Evolutionary conservation across 2,329 filamentous ascomycete species (phyloP).

Genomic region (Botryotinia narcissicola): DNA sequence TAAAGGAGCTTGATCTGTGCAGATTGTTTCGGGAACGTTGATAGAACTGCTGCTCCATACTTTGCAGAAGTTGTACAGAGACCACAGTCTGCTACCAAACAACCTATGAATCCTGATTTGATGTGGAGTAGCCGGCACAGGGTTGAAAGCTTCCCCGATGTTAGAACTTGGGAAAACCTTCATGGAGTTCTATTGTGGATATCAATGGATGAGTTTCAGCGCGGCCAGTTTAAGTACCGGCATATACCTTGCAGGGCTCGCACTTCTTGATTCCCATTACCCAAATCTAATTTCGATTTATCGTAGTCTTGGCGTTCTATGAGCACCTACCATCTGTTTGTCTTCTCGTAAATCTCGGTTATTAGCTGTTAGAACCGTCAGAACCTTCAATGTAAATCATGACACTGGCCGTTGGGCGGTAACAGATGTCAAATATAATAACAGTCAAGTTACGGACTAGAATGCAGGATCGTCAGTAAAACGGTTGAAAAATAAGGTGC

Average conservation of each 20-base stretch:
- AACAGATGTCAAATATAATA: not conserved
- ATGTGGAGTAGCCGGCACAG: not conserved
- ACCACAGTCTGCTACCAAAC: not conserved
- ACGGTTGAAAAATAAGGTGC: too few species aligned
- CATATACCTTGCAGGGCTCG: constrained; percentile 15
- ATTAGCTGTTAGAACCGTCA: not conserved
- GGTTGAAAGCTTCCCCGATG: not conserved
- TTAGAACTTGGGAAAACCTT: not conserved
- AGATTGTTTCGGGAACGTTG: constrained; percentile 5
- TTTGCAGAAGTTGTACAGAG: not conserved
- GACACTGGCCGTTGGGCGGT: not conserved
- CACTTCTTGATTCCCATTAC: constrained; percentile 11
- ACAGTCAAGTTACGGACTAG: not conserved
- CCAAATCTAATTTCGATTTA: constrained; percentile 13
- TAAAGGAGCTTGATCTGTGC: not conserved
- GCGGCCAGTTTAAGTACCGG: not conserved
- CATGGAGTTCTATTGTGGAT: constrained; percentile 7
- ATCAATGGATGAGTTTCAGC: not conserved
- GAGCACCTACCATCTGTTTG: constrained; percentile 16
- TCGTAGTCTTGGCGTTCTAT: not conserved
- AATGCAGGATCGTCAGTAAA: not conserved
- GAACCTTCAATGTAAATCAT: not conserved
- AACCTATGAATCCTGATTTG: not conserved
- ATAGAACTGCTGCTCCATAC: not conserved
- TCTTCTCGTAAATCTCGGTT: constrained; percentile 1